A percentile compares a stretch with the other conserved stretches of the same genome.
These are phyloP conservation scores for Globisporangium acanthophoron DNA, from an alignment of 352 stramenopile genomes.

Conservation along the genomic window DNA sequence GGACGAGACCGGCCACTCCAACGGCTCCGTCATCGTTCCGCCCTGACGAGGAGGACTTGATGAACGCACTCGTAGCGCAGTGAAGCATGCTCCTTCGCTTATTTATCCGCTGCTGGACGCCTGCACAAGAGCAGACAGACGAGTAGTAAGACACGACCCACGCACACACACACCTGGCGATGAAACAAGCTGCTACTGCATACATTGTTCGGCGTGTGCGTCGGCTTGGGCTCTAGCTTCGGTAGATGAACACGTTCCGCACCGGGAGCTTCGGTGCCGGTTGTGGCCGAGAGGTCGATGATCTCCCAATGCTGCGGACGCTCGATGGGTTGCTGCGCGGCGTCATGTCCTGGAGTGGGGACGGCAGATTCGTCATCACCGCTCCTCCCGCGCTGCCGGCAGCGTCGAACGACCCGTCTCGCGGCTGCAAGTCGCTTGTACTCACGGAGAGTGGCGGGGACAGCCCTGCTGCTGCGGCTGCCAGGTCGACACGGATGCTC, in stretches of 20 bases:
- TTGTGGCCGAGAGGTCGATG: slow-evolving; percentile 7
- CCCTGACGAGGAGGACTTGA: slow-evolving; percentile 6
- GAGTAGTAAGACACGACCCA: not conserved
- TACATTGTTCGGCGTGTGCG: not conserved
- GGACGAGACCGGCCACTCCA: not conserved
- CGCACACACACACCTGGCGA: not conserved
- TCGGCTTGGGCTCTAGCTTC: slow-evolving; percentile 3
- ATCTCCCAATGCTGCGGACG: slow-evolving; percentile 7
- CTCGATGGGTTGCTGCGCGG: slow-evolving; percentile 10
- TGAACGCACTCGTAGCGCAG: slow-evolving; percentile 5
- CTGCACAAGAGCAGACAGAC: not conserved
- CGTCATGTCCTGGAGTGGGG: not conserved
- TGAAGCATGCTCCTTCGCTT: not conserved
- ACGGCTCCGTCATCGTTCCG: not conserved
- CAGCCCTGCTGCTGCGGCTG: not conserved
- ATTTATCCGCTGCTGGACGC: not conserved
- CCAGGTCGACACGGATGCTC: not conserved
- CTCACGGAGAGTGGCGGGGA: not conserved
- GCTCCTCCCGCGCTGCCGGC: not conserved
- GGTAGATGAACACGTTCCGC: slow-evolving; percentile 20
- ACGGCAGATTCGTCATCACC: not conserved
- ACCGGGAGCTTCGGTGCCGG: slow-evolving; percentile 10
- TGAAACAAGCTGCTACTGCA: not conserved
- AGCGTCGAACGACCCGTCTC: slow-evolving; percentile 1
- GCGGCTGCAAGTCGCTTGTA: not conserved